Percentiles rank a stretch among this genome's conserved stretches.
Evolutionary conservation across 106 monocot genomes (phyloP).

Genomic region (Phalaenopsis equestris): DNA sequence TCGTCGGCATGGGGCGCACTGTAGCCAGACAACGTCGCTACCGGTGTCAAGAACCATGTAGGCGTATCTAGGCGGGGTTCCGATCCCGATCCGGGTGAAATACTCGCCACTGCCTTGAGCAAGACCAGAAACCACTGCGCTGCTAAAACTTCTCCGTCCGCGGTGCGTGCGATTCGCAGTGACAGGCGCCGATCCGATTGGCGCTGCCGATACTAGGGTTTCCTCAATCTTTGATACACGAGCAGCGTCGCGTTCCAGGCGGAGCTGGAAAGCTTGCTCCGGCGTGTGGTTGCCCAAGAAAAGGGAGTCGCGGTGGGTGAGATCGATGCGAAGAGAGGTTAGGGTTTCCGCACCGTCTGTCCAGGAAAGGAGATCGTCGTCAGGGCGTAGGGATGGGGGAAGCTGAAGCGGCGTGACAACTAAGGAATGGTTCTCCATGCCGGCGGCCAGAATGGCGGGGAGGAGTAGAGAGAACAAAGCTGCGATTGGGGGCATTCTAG

Average conservation of each 20-base stretch:
- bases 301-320: slow-evolving; percentile 40
- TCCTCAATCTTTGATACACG: slow-evolving; percentile 12
- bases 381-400: not conserved
- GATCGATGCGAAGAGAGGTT: slow-evolving; percentile 21
- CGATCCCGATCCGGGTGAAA: slow-evolving; percentile 60
- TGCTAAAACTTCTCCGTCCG: slow-evolving; percentile 20
- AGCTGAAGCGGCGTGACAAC: slow-evolving; percentile 6
- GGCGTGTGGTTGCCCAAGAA: slow-evolving; percentile 16
- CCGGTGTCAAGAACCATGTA: slow-evolving; percentile 77
- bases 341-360: slow-evolving; percentile 2
- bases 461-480: slow-evolving; percentile 14
- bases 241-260: slow-evolving; percentile 30
- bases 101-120: slow-evolving; percentile 78
- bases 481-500: not conserved
- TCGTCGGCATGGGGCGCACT: slow-evolving; percentile 62
- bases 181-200: not conserved
- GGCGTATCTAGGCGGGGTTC: slow-evolving; percentile 33
- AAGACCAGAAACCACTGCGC: slow-evolving; percentile 49
- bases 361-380: slow-evolving; percentile 13
- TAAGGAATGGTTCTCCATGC: slow-evolving; percentile 7
- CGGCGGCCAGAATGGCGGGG: slow-evolving; percentile 9
- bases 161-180: slow-evolving; percentile 6
- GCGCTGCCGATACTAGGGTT: not conserved
- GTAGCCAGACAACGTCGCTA: slow-evolving; percentile 74
- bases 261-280: slow-evolving; percentile 19